Percentiles rank a stretch among this genome's conserved stretches.
Evolutionary conservation across 148 eudicot genomes (phyloP).

Genomic region (Dysphania ambrosioides): DNA sequence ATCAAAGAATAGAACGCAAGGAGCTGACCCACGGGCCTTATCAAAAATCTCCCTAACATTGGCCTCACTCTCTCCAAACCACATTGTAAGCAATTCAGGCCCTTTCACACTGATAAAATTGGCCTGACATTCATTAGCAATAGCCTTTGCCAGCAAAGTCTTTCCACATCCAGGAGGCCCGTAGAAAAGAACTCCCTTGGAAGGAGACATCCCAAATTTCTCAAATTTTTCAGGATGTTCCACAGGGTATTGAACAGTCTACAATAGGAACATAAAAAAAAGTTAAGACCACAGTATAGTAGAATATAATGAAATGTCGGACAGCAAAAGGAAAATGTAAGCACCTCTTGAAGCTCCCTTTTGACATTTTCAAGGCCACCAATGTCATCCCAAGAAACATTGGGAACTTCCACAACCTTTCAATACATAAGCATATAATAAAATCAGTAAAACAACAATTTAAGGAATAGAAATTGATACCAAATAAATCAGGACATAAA

Average conservation of each 20-base stretch:
- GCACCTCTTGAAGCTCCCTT: conserved; percentile 90
- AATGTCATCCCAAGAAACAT: conserved; percentile 69
- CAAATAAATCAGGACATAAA: conserved; percentile 3
- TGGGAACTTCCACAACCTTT: conserved; percentile 86
- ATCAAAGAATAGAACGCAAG: conserved; percentile 84
- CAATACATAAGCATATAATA: conserved; percentile 8
- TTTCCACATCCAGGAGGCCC: conserved; percentile 97
- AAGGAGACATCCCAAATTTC: conserved; percentile 93
- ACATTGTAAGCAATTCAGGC: conserved; percentile 86
- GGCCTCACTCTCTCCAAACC: conserved; percentile 97
- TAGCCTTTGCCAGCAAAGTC: conserved; percentile 84
- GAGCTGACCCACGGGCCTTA: conserved; percentile 83
- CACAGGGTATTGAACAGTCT: conserved; percentile 96
- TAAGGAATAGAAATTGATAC: neutral
- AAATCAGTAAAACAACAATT: neutral
- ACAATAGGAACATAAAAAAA: conserved; percentile 7
- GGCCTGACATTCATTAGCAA: conserved; percentile 91
- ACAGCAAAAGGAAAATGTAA: neutral
- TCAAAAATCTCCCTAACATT: conserved; percentile 85
- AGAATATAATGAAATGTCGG: neutral
- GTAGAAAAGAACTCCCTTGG: conserved; percentile 90
- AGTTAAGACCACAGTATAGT: neutral
- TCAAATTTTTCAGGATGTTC: conserved; percentile 95
- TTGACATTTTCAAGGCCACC: conserved; percentile 93
- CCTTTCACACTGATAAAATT: conserved; percentile 86